These are phyloP conservation scores for Penicillium sp. DNA, from an alignment of 2,329 filamentous ascomycete species.

Conservation along the genomic window DNA sequence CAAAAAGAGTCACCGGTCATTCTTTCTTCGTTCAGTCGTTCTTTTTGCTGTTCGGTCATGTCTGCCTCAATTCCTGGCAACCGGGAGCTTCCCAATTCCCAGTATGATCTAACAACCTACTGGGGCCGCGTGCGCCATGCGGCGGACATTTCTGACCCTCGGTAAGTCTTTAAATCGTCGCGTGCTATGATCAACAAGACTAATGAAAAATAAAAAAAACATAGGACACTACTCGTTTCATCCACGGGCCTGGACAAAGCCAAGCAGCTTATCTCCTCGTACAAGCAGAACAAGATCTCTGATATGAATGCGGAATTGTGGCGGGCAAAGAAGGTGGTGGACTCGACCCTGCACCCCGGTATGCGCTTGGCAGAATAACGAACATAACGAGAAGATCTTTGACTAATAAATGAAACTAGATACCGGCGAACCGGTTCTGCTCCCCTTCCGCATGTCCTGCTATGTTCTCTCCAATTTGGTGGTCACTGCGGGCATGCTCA, in stretches of 20 bases:
- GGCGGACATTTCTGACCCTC: slow-evolving; percentile 86
- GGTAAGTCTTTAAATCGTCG: slow-evolving; percentile 60
- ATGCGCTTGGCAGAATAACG: slow-evolving; percentile 30
- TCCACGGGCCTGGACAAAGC: slow-evolving; percentile 76
- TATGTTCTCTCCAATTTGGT: slow-evolving; percentile 92
- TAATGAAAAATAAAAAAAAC: slow-evolving; percentile 1
- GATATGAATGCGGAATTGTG: slow-evolving; percentile 89
- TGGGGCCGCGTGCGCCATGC: slow-evolving; percentile 92
- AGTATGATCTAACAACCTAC: slow-evolving; percentile 90
- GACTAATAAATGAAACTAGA: slow-evolving; percentile 53
- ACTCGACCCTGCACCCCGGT: slow-evolving; percentile 95
- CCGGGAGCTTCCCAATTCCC: slow-evolving; percentile 84
- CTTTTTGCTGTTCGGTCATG: slow-evolving; percentile 43
- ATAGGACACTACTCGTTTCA: slow-evolving; percentile 82
- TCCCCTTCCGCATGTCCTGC: slow-evolving; percentile 96
- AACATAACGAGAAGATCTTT: background rate
- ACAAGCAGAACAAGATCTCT: slow-evolving; percentile 77
- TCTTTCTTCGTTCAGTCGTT: slow-evolving; percentile 10
- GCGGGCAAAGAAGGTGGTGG: slow-evolving; percentile 94
- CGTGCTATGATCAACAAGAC: slow-evolving; percentile 1
- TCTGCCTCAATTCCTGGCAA: slow-evolving; percentile 61
- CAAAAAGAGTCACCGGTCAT: slow-evolving; percentile 17
- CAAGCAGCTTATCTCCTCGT: slow-evolving; percentile 75
- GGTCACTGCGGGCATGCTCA: slow-evolving; percentile 95
- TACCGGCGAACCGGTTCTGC: slow-evolving; percentile 84